Evolutionary conservation across 164 flowering plant species (phyloP).

Genomic region (Berberis thunbergii): DNA sequence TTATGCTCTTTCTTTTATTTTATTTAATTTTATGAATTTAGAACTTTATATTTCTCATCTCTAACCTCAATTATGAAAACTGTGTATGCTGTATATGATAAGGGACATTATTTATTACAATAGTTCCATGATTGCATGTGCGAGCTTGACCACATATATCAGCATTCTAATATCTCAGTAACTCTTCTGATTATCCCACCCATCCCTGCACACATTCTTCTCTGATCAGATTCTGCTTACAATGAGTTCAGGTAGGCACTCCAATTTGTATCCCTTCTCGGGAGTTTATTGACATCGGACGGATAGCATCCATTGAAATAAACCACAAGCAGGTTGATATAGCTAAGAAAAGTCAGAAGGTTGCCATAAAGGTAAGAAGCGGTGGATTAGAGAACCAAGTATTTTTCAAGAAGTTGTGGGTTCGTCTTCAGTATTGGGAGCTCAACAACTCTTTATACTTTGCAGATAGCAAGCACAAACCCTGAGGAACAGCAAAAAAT

Average conservation of each 20-base stretch:
- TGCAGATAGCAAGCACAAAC: slow-evolving; percentile 59
- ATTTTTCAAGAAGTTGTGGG: neutral
- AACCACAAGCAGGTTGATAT: slow-evolving; percentile 77
- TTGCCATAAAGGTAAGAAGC: slow-evolving; percentile 87
- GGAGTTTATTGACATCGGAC: slow-evolving; percentile 79
- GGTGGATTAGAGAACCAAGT: neutral
- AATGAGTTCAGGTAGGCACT: slow-evolving; percentile 61
- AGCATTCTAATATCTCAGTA: neutral
- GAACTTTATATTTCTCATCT: no score
- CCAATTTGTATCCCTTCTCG: slow-evolving; percentile 77
- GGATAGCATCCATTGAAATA: slow-evolving; percentile 79
- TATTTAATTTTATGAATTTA: no score
- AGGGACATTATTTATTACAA: no score
- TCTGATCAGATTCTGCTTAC: neutral
- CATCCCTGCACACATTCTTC: neutral
- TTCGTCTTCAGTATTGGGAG: neutral
- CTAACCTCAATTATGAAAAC: no score
- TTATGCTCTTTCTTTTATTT: no score
- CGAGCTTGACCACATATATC: no score
- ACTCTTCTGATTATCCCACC: neutral
- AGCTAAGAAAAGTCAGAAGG: slow-evolving; percentile 88
- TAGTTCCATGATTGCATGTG: no score
- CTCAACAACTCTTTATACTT: neutral
- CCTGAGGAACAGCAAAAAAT: slow-evolving; percentile 88
- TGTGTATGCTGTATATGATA: neutral